Percentiles rank a stretch among this genome's conserved stretches.
These are phyloP conservation scores for Viridothelium virens DNA, from an alignment of 495 filamentous ascomycete species.

Conservation along the genomic window DNA sequence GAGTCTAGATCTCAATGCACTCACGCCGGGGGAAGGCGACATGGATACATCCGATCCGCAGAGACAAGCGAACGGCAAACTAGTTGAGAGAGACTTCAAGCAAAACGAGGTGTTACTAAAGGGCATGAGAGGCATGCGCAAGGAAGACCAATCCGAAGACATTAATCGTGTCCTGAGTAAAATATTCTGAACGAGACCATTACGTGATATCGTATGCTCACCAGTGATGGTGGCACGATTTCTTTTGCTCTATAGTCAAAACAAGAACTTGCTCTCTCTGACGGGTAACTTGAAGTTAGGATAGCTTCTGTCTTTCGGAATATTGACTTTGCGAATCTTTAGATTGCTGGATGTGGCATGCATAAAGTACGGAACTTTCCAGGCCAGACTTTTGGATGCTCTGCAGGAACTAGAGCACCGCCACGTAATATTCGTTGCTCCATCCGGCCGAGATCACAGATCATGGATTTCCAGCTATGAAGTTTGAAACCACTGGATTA, in stretches of 20 bases:
- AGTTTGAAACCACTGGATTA: too few relatives aligned
- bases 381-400: background rate
- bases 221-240: too few relatives aligned
- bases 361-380: background rate
- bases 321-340: background rate
- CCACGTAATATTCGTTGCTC: background rate
- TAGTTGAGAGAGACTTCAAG: background rate
- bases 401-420: background rate
- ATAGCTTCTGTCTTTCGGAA: too few relatives aligned
- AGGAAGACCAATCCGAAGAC: background rate
- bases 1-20: background rate
- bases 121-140: background rate
- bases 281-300: too few relatives aligned
- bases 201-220: background rate
- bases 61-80: background rate
- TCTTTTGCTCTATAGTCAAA: too few relatives aligned
- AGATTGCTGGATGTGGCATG: slow-evolving; percentile 1
- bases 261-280: too few relatives aligned
- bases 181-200: background rate
- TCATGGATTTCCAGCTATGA: too few relatives aligned
- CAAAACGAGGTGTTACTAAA: slow-evolving; percentile 7
- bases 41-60: slow-evolving; percentile 8
- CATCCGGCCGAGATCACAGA: background rate
- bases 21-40: background rate
- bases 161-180: background rate